Evolutionary conservation across 164 flowering plant species (phyloP).

Genomic region (Berberis thunbergii): DNA sequence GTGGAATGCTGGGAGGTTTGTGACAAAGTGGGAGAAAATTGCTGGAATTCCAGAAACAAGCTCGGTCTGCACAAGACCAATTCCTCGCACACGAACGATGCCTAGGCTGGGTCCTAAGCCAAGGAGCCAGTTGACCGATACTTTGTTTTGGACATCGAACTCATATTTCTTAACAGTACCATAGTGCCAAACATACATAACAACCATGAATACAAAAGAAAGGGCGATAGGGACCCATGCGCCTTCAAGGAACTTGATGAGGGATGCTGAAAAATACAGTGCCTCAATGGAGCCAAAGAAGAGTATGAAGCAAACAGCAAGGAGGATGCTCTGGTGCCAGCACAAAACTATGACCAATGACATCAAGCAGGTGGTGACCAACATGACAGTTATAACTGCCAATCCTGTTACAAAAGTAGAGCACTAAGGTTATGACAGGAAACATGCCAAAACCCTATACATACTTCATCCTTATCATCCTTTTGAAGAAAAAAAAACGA

Average conservation of each 20-base stretch:
- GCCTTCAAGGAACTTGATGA: constrained; percentile 83
- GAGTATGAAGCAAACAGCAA: constrained; percentile 63
- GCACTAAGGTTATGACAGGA: neutral
- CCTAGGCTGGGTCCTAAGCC: constrained; percentile 74
- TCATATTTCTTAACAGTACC: constrained; percentile 69
- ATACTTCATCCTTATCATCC: too few relatives aligned
- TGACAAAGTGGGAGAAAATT: constrained; percentile 85
- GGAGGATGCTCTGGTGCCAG: constrained; percentile 60
- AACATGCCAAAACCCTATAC: too few relatives aligned
- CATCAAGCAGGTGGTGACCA: constrained; percentile 93
- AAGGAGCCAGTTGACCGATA: constrained; percentile 83
- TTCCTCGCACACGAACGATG: constrained; percentile 79
- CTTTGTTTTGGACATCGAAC: constrained; percentile 85
- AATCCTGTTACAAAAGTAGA: constrained; percentile 42
- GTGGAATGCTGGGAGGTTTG: constrained; percentile 96
- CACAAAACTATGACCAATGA: constrained; percentile 85
- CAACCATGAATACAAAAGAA: constrained; percentile 43
- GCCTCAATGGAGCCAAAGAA: constrained; percentile 86
- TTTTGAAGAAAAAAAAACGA: too few relatives aligned
- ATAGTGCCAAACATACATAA: constrained; percentile 86
- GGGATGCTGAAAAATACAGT: constrained; percentile 85
- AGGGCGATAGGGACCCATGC: constrained; percentile 95
- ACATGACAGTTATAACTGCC: constrained; percentile 94
- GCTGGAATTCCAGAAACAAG: constrained; percentile 96
- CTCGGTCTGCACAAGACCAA: constrained; percentile 84